phyloP scores from a whole-genome alignment of 2,329 filamentous ascomycete species.

The Sporothrix phasma region DNA sequence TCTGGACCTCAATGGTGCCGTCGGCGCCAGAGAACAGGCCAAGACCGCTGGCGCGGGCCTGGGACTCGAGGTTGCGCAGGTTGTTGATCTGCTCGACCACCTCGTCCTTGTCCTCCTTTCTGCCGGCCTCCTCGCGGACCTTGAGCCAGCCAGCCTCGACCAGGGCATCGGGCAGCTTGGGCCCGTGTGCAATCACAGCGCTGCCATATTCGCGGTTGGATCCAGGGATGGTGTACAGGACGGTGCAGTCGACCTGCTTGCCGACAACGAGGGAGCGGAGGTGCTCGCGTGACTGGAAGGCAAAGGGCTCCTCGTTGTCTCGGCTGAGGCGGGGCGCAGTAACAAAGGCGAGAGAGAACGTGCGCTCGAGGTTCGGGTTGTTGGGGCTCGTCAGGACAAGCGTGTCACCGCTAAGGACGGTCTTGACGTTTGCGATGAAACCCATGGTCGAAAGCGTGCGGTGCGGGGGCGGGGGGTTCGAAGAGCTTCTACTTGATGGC shows the following conservation, averaged over 20 bases:
- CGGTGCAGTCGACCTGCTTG: slow-evolving; percentile 74
- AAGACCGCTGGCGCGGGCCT: slow-evolving; percentile 68
- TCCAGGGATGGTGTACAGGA: slow-evolving; percentile 79
- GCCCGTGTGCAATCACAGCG: slow-evolving; percentile 65
- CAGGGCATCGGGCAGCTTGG: slow-evolving; percentile 67
- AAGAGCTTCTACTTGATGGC: neutral
- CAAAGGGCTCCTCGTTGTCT: slow-evolving; percentile 85
- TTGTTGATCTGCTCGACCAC: slow-evolving; percentile 62
- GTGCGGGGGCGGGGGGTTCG: no score
- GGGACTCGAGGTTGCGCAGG: slow-evolving; percentile 64
- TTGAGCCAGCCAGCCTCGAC: slow-evolving; percentile 88
- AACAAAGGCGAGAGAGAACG: slow-evolving; percentile 84
- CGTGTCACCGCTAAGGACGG: slow-evolving; percentile 87
- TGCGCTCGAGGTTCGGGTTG: slow-evolving; percentile 74
- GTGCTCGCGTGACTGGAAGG: slow-evolving; percentile 90
- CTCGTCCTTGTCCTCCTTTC: slow-evolving; percentile 78
- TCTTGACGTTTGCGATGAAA: slow-evolving; percentile 73
- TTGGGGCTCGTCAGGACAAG: slow-evolving; percentile 71
- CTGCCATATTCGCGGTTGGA: slow-evolving; percentile 82
- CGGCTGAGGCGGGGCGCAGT: slow-evolving; percentile 76
- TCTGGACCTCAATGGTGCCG: slow-evolving; percentile 63
- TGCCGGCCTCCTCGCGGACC: slow-evolving; percentile 85
- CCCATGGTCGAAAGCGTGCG: slow-evolving; percentile 31
- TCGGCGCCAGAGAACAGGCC: slow-evolving; percentile 66
- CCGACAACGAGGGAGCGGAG: slow-evolving; percentile 76